These are phyloP conservation scores for Alnus rubra DNA, from an alignment of 306 rosid species.

Conservation along the genomic window DNA sequence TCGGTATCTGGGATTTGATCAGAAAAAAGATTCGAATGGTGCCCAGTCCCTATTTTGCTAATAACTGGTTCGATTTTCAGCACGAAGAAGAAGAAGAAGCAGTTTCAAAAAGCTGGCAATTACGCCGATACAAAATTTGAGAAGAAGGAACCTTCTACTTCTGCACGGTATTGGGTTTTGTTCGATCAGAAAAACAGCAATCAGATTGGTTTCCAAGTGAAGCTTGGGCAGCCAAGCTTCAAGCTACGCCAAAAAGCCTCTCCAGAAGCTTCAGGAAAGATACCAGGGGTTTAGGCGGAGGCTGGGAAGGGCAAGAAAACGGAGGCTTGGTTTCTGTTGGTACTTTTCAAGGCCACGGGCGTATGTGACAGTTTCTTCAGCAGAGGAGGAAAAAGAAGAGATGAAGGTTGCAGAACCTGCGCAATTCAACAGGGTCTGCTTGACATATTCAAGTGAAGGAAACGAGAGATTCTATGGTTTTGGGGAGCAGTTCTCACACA, in stretches of 20 bases:
- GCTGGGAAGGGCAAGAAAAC: slow-evolving; percentile 31
- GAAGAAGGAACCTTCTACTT: slow-evolving; percentile 48
- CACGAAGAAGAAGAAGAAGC: slow-evolving; percentile 44
- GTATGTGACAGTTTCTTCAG: slow-evolving; percentile 50
- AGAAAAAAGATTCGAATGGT: slow-evolving; percentile 28
- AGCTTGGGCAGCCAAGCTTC: slow-evolving; percentile 56
- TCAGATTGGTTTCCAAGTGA: slow-evolving; percentile 81
- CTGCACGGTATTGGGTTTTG: slow-evolving; percentile 76
- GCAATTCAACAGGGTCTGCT: slow-evolving; percentile 74
- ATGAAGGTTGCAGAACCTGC: slow-evolving; percentile 41
- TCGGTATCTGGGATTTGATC: slow-evolving; percentile 35
- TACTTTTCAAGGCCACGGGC: slow-evolving; percentile 60
- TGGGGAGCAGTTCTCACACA: slow-evolving; percentile 92
- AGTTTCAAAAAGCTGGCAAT: slow-evolving; percentile 39
- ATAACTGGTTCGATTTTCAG: slow-evolving; percentile 75
- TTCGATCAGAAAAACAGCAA: slow-evolving; percentile 66
- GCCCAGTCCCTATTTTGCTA: slow-evolving; percentile 50
- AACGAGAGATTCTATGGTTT: slow-evolving; percentile 82
- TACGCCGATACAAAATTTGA: slow-evolving; percentile 39
- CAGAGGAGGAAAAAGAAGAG: slow-evolving; percentile 54
- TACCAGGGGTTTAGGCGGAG: slow-evolving; percentile 55
- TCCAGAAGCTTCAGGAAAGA: slow-evolving; percentile 33
- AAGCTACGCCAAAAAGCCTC: slow-evolving; percentile 35
- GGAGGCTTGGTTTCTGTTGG: slow-evolving; percentile 56
- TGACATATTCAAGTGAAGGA: slow-evolving; percentile 79